Base-by-base conservation (phyloP, 2,329 filamentous ascomycete genomes). In the Colletotrichum orbiculare region DNA sequence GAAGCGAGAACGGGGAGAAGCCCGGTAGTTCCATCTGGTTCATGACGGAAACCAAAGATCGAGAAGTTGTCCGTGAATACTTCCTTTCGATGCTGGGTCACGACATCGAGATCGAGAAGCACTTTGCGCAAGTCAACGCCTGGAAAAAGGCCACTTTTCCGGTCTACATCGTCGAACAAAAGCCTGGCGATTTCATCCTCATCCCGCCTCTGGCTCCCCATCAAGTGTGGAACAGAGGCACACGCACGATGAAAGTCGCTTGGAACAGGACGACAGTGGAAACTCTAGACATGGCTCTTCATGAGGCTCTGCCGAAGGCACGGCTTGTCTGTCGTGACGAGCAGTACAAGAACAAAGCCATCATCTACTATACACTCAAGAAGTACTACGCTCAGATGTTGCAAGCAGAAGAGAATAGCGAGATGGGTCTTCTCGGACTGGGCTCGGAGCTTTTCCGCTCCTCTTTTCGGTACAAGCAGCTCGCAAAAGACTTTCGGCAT, bases 261-360 rank as follows among this genome's bases (percentile, higher is more conserved):
- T 99, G 96, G 96, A 99, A 99, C 75, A 87, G 96, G 34, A 97
- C 93, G 0, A 97, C 94, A 0, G 91, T 92, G 2, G 94, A 98
- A 73, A 98, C 96, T 0, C 84, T 99, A 4, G 91, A 95, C 69
- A 82, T 96, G 75, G 96, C 95, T 1, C 77, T 98, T 17, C 86
- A 89, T 64, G 96, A 98, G 79, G 94, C 95, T 1, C 83, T 99
- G 3, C 94, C 94, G 0, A 93, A 94, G 71, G 93, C 94, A 9
- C 88, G 94, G 11, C 87, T 97, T 70, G 95, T 98, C 3, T 98
- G 96, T 74, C 91, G 96, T 42, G 96, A 99, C 70, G 96, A 99
- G 75, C 95, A 98, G 76, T 99, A 99, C 82, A 98, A 98, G 76
- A 97, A 97, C 80, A 98, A 98, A 76, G 93, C 94, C 6, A 97